Base-by-base conservation (phyloP, 2,329 filamentous ascomycete genomes). In the Pseudocercospora macadamiae region DNA sequence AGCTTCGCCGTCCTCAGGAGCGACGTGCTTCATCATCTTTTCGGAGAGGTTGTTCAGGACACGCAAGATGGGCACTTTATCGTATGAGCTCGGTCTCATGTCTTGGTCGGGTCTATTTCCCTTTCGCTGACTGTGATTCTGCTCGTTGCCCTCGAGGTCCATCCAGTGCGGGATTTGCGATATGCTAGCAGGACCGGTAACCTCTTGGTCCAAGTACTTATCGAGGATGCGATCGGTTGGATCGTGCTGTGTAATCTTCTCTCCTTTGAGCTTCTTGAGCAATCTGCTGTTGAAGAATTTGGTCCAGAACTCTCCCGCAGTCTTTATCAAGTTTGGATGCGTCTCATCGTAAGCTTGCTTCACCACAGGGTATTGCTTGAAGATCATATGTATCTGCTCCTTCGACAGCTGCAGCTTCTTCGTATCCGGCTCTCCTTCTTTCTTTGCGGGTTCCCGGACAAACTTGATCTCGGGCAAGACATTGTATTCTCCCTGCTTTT, bases 261-360 rank as follows among this genome's bases (percentile, higher is more conserved):
- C 92, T 34, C 96, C 95, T 57, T 93, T 90, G 56, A 99, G 79
- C 71, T 92, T 93, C 76, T 96, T 97, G 65, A 92, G 91, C 7
- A 99, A 79, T 57, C 90, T 86, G 74, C 91, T 96, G 61, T 93
- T 86, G 73, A 99, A 97, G 76, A 99, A 99, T 12, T 91, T 85
- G 4, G 89, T 89, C 93, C 93, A 99, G 72, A 99, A 99, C 51
- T 91, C 86, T 56, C 82, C 82, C 69, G 96, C 90, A 23, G 83
- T 86, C 36, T 96, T 76, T 4, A 68, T 68, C 3, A 26, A n/a
- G 6, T 34, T 49, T 1, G 72, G 68, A 0, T 97, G 92, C 65
- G 93, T 91, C 71, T 97, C 93, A 71, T 97, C 91, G 75, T 97
- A 97, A 5, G 96, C 90, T 18, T 87, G 86, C 72, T 91, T 90